A percentile compares a stretch with the other conserved stretches of the same genome.
Evolutionary conservation across 2,329 filamentous ascomycete genomes (phyloP).

Genomic region (Trichoderma hamatum): DNA sequence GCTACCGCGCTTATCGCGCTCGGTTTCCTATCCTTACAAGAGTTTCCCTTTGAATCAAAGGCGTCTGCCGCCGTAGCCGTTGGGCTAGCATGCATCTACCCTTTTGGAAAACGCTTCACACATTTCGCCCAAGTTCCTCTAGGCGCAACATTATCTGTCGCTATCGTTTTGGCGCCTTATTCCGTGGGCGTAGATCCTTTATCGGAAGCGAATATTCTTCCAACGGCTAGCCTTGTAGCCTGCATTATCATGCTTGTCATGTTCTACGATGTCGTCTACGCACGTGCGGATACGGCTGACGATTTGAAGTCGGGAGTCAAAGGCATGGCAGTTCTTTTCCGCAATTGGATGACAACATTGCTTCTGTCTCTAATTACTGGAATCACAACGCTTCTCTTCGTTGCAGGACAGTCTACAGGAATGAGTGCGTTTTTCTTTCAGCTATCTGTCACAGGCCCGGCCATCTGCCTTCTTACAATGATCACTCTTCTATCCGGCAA

Average conservation of each 20-base stretch:
- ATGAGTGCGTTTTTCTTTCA: slow-evolving; percentile 29
- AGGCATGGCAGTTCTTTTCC: slow-evolving; percentile 37
- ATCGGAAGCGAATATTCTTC: slow-evolving; percentile 19
- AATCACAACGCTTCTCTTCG: slow-evolving; percentile 27
- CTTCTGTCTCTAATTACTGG: slow-evolving; percentile 27
- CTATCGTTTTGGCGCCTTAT: slow-evolving; percentile 28
- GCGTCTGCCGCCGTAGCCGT: slow-evolving; percentile 47
- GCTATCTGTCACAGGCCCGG: slow-evolving; percentile 29
- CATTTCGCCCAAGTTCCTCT: slow-evolving; percentile 56
- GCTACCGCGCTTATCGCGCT: slow-evolving; percentile 15
- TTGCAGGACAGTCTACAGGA: slow-evolving; percentile 15
- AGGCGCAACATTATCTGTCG: slow-evolving; percentile 52
- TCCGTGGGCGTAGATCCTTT: slow-evolving; percentile 30
- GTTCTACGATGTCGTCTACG: slow-evolving; percentile 44
- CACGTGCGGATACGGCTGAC: slow-evolving; percentile 41
- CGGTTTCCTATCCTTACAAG: not conserved
- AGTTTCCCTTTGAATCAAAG: slow-evolving; percentile 27
- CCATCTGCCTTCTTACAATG: slow-evolving; percentile 26
- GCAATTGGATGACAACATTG: slow-evolving; percentile 29
- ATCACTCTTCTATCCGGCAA: slow-evolving; percentile 27
- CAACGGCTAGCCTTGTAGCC: slow-evolving; percentile 31
- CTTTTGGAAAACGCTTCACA: slow-evolving; percentile 55
- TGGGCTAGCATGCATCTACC: slow-evolving; percentile 50
- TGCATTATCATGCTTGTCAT: slow-evolving; percentile 36
- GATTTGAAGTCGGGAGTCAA: slow-evolving; percentile 43